Conservation (phyloP, 2,329 filamentous ascomycete genomes). For the Colletotrichum lini region DNA sequence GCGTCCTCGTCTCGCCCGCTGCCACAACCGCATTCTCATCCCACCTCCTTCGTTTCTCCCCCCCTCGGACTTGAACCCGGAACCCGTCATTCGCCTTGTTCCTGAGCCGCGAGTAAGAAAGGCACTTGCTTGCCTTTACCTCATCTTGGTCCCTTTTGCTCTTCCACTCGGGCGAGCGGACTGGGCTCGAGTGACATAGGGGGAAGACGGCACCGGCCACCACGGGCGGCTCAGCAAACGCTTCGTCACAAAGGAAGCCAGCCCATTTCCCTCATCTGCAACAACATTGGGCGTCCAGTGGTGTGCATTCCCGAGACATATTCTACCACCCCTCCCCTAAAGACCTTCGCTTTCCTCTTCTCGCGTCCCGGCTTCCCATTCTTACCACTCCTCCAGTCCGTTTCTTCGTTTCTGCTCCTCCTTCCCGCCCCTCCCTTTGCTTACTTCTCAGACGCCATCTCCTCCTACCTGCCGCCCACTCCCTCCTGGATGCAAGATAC, state of each 20-base stretch:
- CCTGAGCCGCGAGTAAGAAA: slow-evolving; percentile 3
- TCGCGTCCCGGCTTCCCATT: slow-evolving; percentile 32
- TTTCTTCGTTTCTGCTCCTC: slow-evolving; percentile 25
- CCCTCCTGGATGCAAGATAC: slow-evolving; percentile 5
- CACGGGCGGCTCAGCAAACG: slow-evolving; percentile 39
- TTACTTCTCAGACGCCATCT: slow-evolving; percentile 1
- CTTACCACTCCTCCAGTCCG: slow-evolving; percentile 36
- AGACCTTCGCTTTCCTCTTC: slow-evolving; percentile 23
- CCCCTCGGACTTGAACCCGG: slow-evolving; percentile 32
- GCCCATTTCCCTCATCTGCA: slow-evolving; percentile 37
- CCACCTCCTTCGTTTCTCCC: slow-evolving; percentile 7
- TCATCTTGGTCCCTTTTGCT: slow-evolving; percentile 10
- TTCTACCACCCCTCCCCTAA: slow-evolving; percentile 13
- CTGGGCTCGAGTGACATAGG: slow-evolving; percentile 5
- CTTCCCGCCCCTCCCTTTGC: slow-evolving; percentile 31
- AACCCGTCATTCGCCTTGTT: slow-evolving; percentile 10
- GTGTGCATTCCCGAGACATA: slow-evolving; percentile 58
- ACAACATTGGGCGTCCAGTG: slow-evolving; percentile 45
- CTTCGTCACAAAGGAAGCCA: slow-evolving; percentile 38
- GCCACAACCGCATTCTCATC: neutral
- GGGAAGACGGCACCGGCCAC: slow-evolving; percentile 16
- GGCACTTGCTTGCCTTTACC: neutral
- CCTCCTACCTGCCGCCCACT: neutral
- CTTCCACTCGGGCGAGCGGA: slow-evolving; percentile 32
- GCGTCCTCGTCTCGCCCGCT: slow-evolving; percentile 14